Conservation (phyloP, 2,329 filamentous ascomycete genomes). For the Trichophaea hybrida region DNA sequence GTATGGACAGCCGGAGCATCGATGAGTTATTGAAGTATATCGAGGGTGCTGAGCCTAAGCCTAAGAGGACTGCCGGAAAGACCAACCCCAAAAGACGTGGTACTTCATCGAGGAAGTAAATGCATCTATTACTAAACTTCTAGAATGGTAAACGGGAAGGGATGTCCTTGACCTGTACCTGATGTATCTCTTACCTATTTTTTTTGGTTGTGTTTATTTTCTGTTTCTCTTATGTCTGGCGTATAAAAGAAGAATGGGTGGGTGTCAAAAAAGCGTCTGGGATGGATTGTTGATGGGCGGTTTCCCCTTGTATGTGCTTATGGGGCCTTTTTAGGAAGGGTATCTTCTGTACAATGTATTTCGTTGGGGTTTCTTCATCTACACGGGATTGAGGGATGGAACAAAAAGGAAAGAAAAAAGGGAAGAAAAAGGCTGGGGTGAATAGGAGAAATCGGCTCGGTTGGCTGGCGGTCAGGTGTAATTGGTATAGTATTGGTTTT, state of each 20-base stretch:
- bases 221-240: background rate
- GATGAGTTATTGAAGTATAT: constrained; percentile 92
- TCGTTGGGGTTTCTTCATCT: background rate
- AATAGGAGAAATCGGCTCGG: background rate
- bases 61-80: constrained; percentile 42
- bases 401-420: background rate
- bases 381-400: background rate
- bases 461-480: background rate
- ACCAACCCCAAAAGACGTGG: constrained; percentile 33
- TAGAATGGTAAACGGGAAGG: background rate
- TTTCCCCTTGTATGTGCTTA: background rate
- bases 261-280: too few species aligned
- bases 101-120: background rate
- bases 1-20: constrained; percentile 65
- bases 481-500: background rate
- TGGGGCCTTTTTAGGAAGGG: background rate
- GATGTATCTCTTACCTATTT: background rate
- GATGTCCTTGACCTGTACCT: background rate
- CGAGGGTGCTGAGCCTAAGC: constrained; percentile 50
- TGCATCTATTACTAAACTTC: background rate
- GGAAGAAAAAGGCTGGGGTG: background rate
- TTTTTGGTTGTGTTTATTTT: background rate
- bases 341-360: background rate
- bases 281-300: background rate
- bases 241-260: background rate